These are phyloP conservation scores for Metschnikowia proteae DNA, from an alignment of 805 yeast species.

Conservation along the genomic window DNA sequence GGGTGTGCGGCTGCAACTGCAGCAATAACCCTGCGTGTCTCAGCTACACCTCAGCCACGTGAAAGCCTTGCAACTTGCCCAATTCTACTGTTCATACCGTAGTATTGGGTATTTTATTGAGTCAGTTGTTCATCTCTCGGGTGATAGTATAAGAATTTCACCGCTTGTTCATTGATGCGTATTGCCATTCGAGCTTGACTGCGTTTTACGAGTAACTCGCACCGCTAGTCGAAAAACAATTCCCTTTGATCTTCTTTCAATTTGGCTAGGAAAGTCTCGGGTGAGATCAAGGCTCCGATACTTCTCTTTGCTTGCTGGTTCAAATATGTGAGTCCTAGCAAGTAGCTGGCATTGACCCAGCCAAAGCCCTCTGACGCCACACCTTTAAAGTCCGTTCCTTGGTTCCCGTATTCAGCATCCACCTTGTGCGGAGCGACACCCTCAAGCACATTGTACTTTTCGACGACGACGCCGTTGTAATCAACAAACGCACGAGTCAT, in stretches of 20 bases:
- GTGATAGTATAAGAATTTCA: too few relatives aligned
- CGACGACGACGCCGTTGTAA: conserved; percentile 91
- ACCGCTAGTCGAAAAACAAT: background rate
- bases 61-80: too few relatives aligned
- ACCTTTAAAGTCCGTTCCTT: conserved; percentile 88
- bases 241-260: conserved; percentile 20
- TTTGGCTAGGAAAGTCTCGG: conserved; percentile 54
- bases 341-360: conserved; percentile 91
- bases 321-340: conserved; percentile 66
- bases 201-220: background rate
- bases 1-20: conserved; percentile 6
- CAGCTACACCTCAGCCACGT: too few relatives aligned
- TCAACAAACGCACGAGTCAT: conserved; percentile 89
- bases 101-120: too few relatives aligned
- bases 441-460: conserved; percentile 86
- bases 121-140: too few relatives aligned
- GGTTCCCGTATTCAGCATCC: conserved; percentile 95
- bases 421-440: conserved; percentile 85
- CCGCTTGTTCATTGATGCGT: too few relatives aligned
- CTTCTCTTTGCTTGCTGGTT: conserved; percentile 68
- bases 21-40: background rate
- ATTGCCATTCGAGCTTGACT: too few relatives aligned
- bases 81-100: too few relatives aligned
- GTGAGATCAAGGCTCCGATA: conserved; percentile 75
- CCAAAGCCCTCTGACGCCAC: conserved; percentile 97